Evolutionary conservation across 2,329 filamentous ascomycete genomes (phyloP).

Genomic region (Diaporthe batatas): DNA sequence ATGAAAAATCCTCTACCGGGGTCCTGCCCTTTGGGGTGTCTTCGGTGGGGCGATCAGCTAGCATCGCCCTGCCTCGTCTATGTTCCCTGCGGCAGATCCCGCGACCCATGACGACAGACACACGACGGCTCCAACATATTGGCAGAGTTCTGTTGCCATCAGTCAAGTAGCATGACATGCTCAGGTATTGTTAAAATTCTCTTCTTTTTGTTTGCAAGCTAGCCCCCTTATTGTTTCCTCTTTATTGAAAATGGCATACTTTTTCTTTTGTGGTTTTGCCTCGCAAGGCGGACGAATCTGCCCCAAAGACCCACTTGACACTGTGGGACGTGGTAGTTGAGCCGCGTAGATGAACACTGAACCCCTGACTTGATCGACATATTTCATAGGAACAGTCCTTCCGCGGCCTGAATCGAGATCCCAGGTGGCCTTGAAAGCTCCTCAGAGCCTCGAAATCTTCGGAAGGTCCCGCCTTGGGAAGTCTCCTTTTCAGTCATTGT

Average conservation of each 20-base stretch:
- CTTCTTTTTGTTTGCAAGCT: neutral
- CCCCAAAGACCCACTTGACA: slow-evolving; percentile 5
- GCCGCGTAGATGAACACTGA: slow-evolving; percentile 8
- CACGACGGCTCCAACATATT: neutral
- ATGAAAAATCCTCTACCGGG: slow-evolving; percentile 1
- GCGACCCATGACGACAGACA: neutral
- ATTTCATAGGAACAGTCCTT: neutral
- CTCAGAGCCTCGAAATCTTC: neutral
- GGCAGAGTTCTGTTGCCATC: neutral
- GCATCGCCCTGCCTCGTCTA: neutral
- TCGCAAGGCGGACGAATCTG: slow-evolving; percentile 3
- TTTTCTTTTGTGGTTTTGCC: neutral
- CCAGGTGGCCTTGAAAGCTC: neutral
- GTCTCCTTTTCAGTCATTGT: neutral
- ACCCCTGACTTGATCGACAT: slow-evolving; percentile 30
- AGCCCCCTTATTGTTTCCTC: no score
- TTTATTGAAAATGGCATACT: neutral
- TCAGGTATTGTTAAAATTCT: neutral
- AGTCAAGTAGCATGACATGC: neutral
- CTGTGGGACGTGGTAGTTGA: slow-evolving; percentile 9
- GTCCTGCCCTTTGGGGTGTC: neutral
- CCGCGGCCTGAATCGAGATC: neutral
- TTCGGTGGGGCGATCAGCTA: neutral
- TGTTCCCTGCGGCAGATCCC: neutral
- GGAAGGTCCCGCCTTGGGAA: slow-evolving; percentile 4